These are phyloP conservation scores for Acacia acuminata DNA, from an alignment of 306 rosid species.

Conservation along the genomic window DNA sequence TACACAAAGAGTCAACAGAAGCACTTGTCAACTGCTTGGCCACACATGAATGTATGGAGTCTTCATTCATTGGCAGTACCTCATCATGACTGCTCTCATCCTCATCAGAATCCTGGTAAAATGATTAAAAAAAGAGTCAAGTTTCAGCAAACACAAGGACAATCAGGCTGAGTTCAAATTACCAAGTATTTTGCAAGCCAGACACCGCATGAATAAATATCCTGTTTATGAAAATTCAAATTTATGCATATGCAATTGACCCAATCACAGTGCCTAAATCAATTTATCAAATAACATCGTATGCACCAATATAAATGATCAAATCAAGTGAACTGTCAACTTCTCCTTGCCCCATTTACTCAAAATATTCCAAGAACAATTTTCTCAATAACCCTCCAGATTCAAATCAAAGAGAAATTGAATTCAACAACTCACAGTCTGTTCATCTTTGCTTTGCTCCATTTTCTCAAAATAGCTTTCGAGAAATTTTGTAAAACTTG, in stretches of 20 bases:
- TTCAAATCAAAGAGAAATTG: conserved; percentile 10
- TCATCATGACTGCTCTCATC: conserved; percentile 48
- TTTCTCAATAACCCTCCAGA: conserved; percentile 7
- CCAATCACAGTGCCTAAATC: not conserved
- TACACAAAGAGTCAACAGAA: conserved; percentile 56
- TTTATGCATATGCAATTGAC: not conserved
- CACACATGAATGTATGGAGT: conserved; percentile 16
- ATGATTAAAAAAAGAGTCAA: not conserved
- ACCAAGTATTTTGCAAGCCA: not conserved
- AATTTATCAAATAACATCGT: too few relatives aligned
- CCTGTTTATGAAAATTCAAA: not conserved
- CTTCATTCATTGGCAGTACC: conserved; percentile 36
- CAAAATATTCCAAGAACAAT: conserved; percentile 4
- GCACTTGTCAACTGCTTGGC: conserved; percentile 52
- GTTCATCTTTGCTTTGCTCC: conserved; percentile 44
- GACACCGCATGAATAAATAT: conserved; percentile 1
- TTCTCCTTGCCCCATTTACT: too few relatives aligned
- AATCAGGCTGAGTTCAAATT: conserved; percentile 2
- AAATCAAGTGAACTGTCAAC: too few relatives aligned
- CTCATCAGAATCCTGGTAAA: conserved; percentile 64
- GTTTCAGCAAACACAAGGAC: conserved; percentile 13
- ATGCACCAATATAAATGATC: too few relatives aligned
- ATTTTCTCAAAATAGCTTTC: conserved; percentile 43
- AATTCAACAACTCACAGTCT: conserved; percentile 55
- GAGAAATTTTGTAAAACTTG: conserved; percentile 59